These are phyloP conservation scores for Stephania cephalantha DNA, from an alignment of 164 flowering plant genomes.

Conservation along the genomic window DNA sequence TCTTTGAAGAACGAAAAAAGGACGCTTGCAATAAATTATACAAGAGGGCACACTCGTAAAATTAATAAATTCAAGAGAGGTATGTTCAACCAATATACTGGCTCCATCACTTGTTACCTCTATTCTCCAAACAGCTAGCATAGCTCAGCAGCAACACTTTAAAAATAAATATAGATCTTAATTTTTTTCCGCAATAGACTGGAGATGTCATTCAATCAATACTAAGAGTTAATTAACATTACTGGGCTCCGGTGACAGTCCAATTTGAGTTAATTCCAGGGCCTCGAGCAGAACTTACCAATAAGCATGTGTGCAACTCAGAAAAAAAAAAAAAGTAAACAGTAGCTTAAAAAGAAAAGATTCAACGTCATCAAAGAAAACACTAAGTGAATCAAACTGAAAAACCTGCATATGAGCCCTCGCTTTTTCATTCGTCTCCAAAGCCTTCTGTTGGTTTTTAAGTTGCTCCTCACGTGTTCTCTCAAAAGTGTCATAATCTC, in stretches of 20 bases:
- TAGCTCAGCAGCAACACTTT: not conserved
- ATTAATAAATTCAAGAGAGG: not conserved
- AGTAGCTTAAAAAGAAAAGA: not conserved
- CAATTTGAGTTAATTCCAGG: not conserved
- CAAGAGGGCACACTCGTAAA: not conserved
- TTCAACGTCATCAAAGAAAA: not conserved
- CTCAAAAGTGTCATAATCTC: conserved; percentile 93
- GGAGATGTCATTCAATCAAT: not conserved
- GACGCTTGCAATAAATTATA: not conserved
- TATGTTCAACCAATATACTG: not conserved
- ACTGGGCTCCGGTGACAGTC: not conserved
- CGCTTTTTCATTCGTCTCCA: conserved; percentile 77
- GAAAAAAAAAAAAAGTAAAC: not conserved
- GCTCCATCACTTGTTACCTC: not conserved
- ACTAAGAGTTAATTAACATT: not conserved
- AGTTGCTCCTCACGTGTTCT: conserved; percentile 78
- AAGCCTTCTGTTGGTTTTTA: conserved; percentile 85
- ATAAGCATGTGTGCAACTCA: not conserved
- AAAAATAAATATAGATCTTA: not conserved
- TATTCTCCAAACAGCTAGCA: not conserved
- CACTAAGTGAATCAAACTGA: not conserved
- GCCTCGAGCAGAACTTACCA: not conserved
- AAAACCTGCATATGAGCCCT: conserved; percentile 95
- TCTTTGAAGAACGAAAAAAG: too few species aligned
- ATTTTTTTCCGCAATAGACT: not conserved